Evolutionary conservation across 768 basidiomycete genomes (phyloP).

Genomic region (Pulveroboletus sp.): DNA sequence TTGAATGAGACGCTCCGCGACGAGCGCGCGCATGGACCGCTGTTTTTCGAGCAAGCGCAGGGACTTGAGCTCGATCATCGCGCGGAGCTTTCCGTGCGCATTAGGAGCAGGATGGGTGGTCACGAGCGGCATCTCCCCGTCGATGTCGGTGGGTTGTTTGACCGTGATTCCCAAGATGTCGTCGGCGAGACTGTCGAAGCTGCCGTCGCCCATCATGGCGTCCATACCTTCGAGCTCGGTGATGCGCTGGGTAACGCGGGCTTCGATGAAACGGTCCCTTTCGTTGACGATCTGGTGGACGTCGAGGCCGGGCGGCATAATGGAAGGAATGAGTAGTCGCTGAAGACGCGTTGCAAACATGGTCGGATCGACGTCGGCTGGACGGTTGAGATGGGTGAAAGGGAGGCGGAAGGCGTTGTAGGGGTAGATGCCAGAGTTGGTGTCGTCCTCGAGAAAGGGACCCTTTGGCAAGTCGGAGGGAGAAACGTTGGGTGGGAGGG

Average conservation of each 20-base stretch:
- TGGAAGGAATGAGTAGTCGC: conserved; percentile 77
- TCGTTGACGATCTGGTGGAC: conserved; percentile 89
- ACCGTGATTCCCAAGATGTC: conserved; percentile 25
- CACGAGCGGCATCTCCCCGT: too few species aligned
- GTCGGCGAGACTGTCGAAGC: conserved; percentile 51
- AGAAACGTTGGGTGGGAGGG: conserved; percentile 38
- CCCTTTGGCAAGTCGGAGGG: conserved; percentile 65
- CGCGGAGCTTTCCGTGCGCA: conserved; percentile 79
- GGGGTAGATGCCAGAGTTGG: conserved; percentile 79
- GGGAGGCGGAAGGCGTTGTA: conserved; percentile 90
- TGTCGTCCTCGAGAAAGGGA: conserved; percentile 74
- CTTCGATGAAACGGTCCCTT: conserved; percentile 86
- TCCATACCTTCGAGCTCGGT: conserved; percentile 79
- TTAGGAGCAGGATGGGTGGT: conserved; percentile 51
- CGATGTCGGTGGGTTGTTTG: conserved; percentile 16
- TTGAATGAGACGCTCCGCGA: conserved; percentile 84
- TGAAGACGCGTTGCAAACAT: conserved; percentile 72
- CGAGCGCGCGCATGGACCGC: conserved; percentile 75
- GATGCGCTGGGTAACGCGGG: conserved; percentile 83
- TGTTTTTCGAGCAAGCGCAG: conserved; percentile 90
- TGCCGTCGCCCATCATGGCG: conserved; percentile 75
- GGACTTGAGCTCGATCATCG: conserved; percentile 89
- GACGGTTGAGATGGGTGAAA: conserved; percentile 72
- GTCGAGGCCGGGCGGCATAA: conserved; percentile 91
- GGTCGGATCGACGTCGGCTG: conserved; percentile 53